phyloP scores from a whole-genome alignment of 257 asterid species.

The Lycium ferocissimum region DNA sequence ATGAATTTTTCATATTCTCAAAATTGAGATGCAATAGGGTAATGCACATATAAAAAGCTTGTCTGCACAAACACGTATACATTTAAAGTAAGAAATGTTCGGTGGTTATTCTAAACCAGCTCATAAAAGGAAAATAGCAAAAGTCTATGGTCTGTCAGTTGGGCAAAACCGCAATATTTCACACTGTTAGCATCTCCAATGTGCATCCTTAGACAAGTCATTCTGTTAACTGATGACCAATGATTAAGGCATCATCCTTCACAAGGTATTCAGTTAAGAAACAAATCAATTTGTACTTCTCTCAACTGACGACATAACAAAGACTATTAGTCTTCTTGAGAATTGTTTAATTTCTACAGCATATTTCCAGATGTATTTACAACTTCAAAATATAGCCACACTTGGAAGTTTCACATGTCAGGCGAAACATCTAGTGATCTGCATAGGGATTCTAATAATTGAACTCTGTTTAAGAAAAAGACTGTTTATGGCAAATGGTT shows the following conservation, averaged over 20 bases:
- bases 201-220: constrained; percentile 6
- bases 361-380: neutral
- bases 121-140: constrained; percentile 8
- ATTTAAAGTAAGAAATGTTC: constrained; percentile 14
- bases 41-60: constrained; percentile 5
- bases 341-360: neutral
- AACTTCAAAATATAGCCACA: neutral
- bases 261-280: neutral
- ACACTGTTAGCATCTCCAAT: neutral
- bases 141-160: neutral
- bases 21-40: constrained; percentile 9
- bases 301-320: neutral
- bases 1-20: neutral
- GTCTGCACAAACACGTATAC: neutral
- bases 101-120: constrained; percentile 6
- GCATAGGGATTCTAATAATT: neutral
- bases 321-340: neutral
- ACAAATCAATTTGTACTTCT: neutral
- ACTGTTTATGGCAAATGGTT: neutral
- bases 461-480: neutral
- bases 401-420: neutral
- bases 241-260: neutral
- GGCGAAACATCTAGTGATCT: neutral
- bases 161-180: neutral
- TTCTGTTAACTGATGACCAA: neutral